These are phyloP conservation scores for Epichloe coenophiala DNA, from an alignment of 2,329 filamentous ascomycete genomes.

Conservation along the genomic window DNA sequence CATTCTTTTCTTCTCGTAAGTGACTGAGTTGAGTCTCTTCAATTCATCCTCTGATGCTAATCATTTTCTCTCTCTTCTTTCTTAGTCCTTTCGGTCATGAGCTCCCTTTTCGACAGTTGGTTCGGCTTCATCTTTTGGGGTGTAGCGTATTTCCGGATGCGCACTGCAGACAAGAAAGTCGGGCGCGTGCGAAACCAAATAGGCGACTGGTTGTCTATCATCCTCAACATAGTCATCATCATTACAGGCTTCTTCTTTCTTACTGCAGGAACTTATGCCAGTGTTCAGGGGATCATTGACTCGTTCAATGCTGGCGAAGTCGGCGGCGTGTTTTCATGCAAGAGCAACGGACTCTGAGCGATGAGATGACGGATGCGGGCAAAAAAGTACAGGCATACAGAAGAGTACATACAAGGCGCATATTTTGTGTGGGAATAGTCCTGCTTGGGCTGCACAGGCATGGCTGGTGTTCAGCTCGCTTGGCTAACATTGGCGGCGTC, in stretches of 20 bases:
- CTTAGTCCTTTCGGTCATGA: constrained; percentile 56
- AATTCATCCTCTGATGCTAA: background rate
- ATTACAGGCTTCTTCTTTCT: constrained; percentile 68
- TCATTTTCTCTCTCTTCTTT: background rate
- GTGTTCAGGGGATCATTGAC: constrained; percentile 60
- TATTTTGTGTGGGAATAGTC: background rate
- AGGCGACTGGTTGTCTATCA: constrained; percentile 39
- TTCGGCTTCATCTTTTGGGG: constrained; percentile 96
- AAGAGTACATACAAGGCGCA: background rate
- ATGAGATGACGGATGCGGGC: background rate
- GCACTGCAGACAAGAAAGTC: constrained; percentile 44
- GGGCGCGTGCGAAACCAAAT: constrained; percentile 37
- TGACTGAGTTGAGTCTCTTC: too few species aligned
- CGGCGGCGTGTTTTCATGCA: constrained; percentile 62
- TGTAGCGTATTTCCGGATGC: constrained; percentile 66
- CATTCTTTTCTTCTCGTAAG: constrained; percentile 71
- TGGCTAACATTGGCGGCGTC: background rate
- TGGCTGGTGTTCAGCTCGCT: background rate
- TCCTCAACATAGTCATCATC: constrained; percentile 62
- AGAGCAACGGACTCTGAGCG: constrained; percentile 48
- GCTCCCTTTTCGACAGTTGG: constrained; percentile 83
- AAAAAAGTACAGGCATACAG: background rate
- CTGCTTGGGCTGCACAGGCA: background rate
- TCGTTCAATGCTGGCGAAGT: constrained; percentile 54
- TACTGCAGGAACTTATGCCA: constrained; percentile 67